Percentiles rank a stretch among this genome's conserved stretches.
Conservation (phyloP, 495 filamentous ascomycete genomes). For the Amorphotheca resinae region DNA sequence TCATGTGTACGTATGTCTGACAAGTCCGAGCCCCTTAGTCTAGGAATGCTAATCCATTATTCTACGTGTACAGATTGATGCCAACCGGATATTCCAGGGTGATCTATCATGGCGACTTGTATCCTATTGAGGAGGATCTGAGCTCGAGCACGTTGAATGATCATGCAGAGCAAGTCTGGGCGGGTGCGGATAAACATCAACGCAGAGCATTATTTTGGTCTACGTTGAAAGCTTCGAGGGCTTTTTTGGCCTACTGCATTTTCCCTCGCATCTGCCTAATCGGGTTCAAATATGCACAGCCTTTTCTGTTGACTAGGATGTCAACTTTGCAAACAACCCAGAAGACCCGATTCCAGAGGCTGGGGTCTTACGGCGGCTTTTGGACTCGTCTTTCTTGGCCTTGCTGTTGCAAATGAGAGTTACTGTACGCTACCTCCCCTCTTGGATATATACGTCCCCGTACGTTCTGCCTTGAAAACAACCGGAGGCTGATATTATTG, state of each 20-base stretch:
- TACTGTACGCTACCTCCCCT: not conserved
- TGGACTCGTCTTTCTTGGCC: slow-evolving; percentile 45
- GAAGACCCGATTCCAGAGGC: slow-evolving; percentile 18
- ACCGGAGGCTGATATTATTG: not conserved
- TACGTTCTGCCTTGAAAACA: too few relatives aligned
- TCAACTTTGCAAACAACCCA: slow-evolving; percentile 25
- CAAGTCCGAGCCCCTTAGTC: not conserved
- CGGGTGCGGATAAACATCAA: slow-evolving; percentile 27
- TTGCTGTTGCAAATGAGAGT: slow-evolving; percentile 35
- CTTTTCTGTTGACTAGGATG: slow-evolving; percentile 45
- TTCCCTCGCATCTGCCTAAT: slow-evolving; percentile 41
- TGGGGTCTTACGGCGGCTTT: slow-evolving; percentile 56
- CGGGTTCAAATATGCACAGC: slow-evolving; percentile 50
- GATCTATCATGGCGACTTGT: slow-evolving; percentile 10
- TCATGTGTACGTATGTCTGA: not conserved
- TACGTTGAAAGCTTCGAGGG: slow-evolving; percentile 33
- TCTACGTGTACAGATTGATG: slow-evolving; percentile 27
- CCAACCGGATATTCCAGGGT: slow-evolving; percentile 29
- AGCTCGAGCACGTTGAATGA: slow-evolving; percentile 7
- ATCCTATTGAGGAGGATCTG: slow-evolving; percentile 13
- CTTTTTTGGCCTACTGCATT: slow-evolving; percentile 24
- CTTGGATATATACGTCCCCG: slow-evolving; percentile 37
- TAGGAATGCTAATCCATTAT: not conserved
- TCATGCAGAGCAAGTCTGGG: slow-evolving; percentile 17
- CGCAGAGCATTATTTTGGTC: slow-evolving; percentile 29